Percentiles rank a stretch among this genome's conserved stretches.
phyloP scores from a whole-genome alignment of 2,329 filamentous ascomycete genomes.

The Passalora sequoiae region DNA sequence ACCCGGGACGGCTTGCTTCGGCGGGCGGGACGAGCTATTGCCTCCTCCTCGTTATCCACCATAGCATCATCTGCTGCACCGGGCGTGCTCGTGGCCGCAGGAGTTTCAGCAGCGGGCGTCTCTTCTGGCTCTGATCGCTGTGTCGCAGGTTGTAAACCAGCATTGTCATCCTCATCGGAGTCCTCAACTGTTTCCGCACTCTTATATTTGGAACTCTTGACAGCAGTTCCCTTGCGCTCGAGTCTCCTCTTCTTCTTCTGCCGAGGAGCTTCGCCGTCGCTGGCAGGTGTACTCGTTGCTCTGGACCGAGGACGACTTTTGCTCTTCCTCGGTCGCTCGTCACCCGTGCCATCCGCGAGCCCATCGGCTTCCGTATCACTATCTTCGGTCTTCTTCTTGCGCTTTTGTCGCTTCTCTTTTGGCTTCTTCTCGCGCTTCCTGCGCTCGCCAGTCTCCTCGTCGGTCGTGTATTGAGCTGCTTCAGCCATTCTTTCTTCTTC shows the following conservation, averaged over 20 bases:
- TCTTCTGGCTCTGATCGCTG: conserved; percentile 24
- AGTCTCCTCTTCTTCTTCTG: conserved; percentile 57
- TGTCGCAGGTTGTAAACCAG: conserved; percentile 24
- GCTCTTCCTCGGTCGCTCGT: conserved; percentile 41
- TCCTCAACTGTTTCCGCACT: conserved; percentile 78
- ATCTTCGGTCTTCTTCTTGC: conserved; percentile 58
- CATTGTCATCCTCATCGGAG: conserved; percentile 55
- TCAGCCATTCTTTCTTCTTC: conserved; percentile 63
- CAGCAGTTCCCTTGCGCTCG: conserved; percentile 47
- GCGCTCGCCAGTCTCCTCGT: conserved; percentile 75
- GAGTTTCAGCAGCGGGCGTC: conserved; percentile 25
- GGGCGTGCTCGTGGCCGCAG: conserved; percentile 16
- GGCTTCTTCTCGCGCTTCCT: conserved; percentile 70
- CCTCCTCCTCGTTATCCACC: conserved; percentile 27
- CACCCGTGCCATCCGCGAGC: conserved; percentile 43
- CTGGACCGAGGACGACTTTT: conserved; percentile 31
- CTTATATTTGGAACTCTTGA: conserved; percentile 65
- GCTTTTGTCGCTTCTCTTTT: conserved; percentile 37
- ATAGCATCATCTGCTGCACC: conserved; percentile 20
- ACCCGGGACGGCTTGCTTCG: conserved; percentile 31
- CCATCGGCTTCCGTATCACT: conserved; percentile 43
- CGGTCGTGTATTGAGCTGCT: conserved; percentile 72
- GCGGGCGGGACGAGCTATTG: conserved; percentile 13
- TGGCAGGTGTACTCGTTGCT: conserved; percentile 32
- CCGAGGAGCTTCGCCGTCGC: conserved; percentile 54